A percentile compares a stretch with the other conserved stretches of the same genome.
phyloP scores from a whole-genome alignment of 768 basidiomycete species.

The Trametes elegans region DNA sequence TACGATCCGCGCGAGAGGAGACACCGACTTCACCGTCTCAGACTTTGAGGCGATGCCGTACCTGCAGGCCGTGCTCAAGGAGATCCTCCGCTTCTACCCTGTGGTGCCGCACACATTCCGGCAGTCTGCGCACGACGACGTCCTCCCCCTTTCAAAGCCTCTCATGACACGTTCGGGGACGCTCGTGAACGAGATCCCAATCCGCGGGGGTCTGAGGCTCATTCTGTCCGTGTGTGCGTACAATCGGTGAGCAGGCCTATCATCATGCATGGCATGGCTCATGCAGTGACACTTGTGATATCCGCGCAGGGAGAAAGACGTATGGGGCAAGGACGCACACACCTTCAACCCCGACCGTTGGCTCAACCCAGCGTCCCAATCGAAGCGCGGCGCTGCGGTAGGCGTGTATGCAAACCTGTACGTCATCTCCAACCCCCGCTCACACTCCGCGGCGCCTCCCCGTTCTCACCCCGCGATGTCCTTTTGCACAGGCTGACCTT shows the following conservation, averaged over 20 bases:
- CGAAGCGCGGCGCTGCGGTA: slow-evolving; percentile 39
- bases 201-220: slow-evolving; percentile 51
- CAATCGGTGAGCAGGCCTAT: slow-evolving; percentile 40
- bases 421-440: slow-evolving; percentile 6
- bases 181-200: slow-evolving; percentile 39
- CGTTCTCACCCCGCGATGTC: no score
- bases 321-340: slow-evolving; percentile 34
- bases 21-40: slow-evolving; percentile 40
- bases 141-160: slow-evolving; percentile 57
- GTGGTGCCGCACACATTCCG: slow-evolving; percentile 54
- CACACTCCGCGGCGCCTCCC: neutral
- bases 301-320: slow-evolving; percentile 27
- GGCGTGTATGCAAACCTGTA: slow-evolving; percentile 51
- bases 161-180: slow-evolving; percentile 46
- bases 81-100: slow-evolving; percentile 53
- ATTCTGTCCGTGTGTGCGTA: slow-evolving; percentile 54
- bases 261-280: neutral
- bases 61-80: slow-evolving; percentile 50
- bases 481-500: slow-evolving; percentile 23
- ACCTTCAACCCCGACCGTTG: slow-evolving; percentile 32
- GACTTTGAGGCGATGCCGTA: slow-evolving; percentile 54
- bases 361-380: slow-evolving; percentile 12
- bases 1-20: slow-evolving; percentile 36
- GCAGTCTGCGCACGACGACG: slow-evolving; percentile 48
- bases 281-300: neutral